Percentiles rank a stretch among this genome's conserved stretches.
Evolutionary conservation across 768 basidiomycete genomes (phyloP).

Genomic region (Fomitopsis serialis): DNA sequence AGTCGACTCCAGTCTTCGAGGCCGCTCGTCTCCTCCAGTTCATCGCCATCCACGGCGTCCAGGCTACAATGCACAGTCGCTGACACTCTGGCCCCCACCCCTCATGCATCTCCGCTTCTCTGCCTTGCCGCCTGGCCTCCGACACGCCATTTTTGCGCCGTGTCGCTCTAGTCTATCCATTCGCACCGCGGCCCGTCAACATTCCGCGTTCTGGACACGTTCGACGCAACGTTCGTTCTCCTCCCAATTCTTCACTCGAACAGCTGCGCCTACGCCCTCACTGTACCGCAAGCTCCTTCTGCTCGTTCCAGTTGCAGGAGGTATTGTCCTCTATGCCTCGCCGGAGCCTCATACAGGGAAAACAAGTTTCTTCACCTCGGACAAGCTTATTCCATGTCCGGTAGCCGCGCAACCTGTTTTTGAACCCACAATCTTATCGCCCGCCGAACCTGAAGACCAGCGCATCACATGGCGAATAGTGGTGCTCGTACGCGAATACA

Average conservation of each 20-base stretch:
- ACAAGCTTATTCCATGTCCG: conserved; percentile 42
- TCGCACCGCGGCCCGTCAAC: conserved; percentile 44
- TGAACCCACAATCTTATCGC: conserved; percentile 52
- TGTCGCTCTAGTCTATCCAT: conserved; percentile 26
- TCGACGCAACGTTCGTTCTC: conserved; percentile 10
- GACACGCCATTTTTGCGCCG: conserved; percentile 20
- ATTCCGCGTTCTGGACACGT: conserved; percentile 20
- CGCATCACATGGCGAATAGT: conserved; percentile 40
- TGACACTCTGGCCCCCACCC: conserved; percentile 6
- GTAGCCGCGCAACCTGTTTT: conserved; percentile 8
- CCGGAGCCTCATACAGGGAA: conserved; percentile 32
- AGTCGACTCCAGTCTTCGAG: too few relatives aligned
- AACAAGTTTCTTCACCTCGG: conserved; percentile 45
- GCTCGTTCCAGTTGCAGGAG: conserved; percentile 54
- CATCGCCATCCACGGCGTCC: not conserved
- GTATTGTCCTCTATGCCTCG: conserved; percentile 44
- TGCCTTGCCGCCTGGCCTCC: conserved; percentile 22
- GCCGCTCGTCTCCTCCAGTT: not conserved
- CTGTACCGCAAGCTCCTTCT: conserved; percentile 35
- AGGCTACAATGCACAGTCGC: not conserved
- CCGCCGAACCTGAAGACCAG: conserved; percentile 50
- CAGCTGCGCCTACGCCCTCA: conserved; percentile 24
- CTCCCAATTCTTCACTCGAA: conserved; percentile 29
- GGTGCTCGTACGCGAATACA: conserved; percentile 43
- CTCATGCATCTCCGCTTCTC: conserved; percentile 22